These are phyloP conservation scores for Onygena corvina DNA, from an alignment of 2,329 filamentous ascomycete species.

Conservation along the genomic window DNA sequence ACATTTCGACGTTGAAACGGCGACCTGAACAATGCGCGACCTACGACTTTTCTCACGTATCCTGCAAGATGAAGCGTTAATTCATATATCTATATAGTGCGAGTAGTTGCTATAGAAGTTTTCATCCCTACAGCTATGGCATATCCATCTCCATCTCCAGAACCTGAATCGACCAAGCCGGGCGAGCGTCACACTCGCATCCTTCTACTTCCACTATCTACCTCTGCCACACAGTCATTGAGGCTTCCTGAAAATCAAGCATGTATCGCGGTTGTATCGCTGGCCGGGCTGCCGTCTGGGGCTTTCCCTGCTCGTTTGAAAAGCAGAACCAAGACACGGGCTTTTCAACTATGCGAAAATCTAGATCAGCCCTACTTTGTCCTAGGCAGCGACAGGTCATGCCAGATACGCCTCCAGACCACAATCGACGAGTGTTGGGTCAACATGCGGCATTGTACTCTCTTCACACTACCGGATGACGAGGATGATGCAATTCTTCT, in stretches of 20 bases:
- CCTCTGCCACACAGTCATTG: not conserved
- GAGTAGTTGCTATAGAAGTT: not conserved
- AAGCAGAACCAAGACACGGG: not conserved
- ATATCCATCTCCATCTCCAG: not conserved
- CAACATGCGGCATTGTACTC: not conserved
- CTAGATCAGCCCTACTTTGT: slow-evolving; percentile 3
- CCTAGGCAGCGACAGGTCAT: not conserved
- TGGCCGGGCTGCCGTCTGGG: not conserved
- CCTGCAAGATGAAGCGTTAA: not conserved
- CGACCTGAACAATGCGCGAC: not conserved
- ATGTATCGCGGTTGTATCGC: not conserved
- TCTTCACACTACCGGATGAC: slow-evolving; percentile 1
- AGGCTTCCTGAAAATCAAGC: not conserved
- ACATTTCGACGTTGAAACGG: not conserved
- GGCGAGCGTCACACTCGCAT: not conserved
- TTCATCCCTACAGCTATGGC: not conserved
- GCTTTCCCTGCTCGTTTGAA: not conserved
- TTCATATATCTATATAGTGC: not conserved
- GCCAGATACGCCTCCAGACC: slow-evolving; percentile 1
- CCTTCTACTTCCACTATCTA: not conserved
- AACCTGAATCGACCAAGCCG: not conserved
- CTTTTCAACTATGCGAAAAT: not conserved
- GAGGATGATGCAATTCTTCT: not conserved
- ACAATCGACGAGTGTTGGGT: slow-evolving; percentile 6
- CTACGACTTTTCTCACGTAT: not conserved